phyloP scores from a whole-genome alignment of 164 flowering plant species.

The Litsea cubeba region DNA sequence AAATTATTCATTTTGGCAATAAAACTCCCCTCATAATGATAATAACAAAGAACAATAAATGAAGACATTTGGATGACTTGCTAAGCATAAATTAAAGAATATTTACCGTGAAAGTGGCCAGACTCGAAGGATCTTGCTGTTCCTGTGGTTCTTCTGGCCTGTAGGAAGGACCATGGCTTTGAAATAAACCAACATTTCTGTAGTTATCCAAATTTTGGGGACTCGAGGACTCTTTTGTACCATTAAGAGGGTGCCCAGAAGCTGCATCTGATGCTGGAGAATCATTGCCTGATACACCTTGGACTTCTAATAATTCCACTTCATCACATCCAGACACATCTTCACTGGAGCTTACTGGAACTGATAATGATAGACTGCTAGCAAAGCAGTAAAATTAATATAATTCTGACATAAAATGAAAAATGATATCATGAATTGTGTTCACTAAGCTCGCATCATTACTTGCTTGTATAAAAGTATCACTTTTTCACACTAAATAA shows the following conservation, averaged over 20 bases:
- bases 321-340: conserved; percentile 40
- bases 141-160: conserved; percentile 52
- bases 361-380: conserved; percentile 38
- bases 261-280: conserved; percentile 58
- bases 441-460: neutral
- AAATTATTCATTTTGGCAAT: too few species aligned
- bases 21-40: neutral
- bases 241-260: conserved; percentile 48
- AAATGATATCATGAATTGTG: neutral
- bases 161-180: conserved; percentile 42
- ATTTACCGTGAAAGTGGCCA: conserved; percentile 67
- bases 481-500: neutral
- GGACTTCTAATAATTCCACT: conserved; percentile 40
- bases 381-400: neutral
- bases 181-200: conserved; percentile 63
- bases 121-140: conserved; percentile 46
- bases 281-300: conserved; percentile 41
- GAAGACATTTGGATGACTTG: neutral
- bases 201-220: conserved; percentile 51
- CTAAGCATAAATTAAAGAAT: neutral
- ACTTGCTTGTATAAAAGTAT: neutral
- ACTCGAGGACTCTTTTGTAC: conserved; percentile 43
- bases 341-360: conserved; percentile 36
- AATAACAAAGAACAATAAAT: neutral
- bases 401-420: neutral